Evolutionary conservation across 1,139 yeast genomes (phyloP).

Genomic region (Sugiyamaella pinicola): DNA sequence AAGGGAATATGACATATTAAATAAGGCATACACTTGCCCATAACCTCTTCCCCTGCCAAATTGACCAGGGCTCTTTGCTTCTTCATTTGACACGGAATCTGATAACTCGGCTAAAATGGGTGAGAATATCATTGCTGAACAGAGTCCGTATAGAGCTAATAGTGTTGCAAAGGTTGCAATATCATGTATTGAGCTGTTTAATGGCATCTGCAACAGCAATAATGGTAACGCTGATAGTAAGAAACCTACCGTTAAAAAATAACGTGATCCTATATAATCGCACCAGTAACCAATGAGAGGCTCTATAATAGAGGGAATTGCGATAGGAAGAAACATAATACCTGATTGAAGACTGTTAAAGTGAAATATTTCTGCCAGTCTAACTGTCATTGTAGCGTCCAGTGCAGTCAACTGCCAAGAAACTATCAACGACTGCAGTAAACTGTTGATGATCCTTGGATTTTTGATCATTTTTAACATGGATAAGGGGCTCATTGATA

Average conservation of each 20-base stretch:
- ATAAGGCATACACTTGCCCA: conserved; percentile 44
- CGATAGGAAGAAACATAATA: conserved; percentile 41
- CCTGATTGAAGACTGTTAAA: conserved; percentile 41
- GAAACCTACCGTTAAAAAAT: conserved; percentile 37
- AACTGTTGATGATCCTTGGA: conserved; percentile 34
- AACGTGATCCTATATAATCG: conserved; percentile 40
- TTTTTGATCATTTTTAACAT: conserved; percentile 25
- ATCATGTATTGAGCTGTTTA: conserved; percentile 33
- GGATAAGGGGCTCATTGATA: background rate
- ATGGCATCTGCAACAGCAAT: conserved; percentile 40
- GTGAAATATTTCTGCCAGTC: conserved; percentile 38
- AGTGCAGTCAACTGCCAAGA: conserved; percentile 42
- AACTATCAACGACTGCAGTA: conserved; percentile 36
- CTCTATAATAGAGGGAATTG: conserved; percentile 40
- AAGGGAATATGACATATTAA: conserved; percentile 41
- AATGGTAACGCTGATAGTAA: conserved; percentile 34
- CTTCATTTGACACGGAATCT: conserved; percentile 34
- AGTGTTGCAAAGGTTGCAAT: conserved; percentile 39
- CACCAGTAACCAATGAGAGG: conserved; percentile 40
- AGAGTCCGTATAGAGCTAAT: conserved; percentile 37
- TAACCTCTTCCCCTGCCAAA: conserved; percentile 42
- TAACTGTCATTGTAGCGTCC: conserved; percentile 43
- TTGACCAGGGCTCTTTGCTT: conserved; percentile 37
- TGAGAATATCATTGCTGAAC: conserved; percentile 34
- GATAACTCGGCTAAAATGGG: conserved; percentile 42